Evolutionary conservation across 305 asterid genomes (phyloP), one percentile per base, ranked within the genome.

Genomic region (Fraxinus ornus): DNA sequence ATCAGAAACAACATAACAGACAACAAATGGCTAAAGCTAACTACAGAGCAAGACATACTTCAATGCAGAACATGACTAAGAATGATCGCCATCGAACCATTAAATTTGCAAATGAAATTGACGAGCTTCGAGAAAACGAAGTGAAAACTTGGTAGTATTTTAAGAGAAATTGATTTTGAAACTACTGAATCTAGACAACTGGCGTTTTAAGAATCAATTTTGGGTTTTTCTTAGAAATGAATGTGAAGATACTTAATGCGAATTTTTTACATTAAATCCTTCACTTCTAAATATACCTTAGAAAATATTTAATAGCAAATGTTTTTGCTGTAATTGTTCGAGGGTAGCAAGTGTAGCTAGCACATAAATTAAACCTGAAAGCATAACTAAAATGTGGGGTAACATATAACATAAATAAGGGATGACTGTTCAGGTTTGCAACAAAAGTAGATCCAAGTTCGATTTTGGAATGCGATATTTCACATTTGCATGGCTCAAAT

Each of bases 11-110:
- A 37, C 66, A 49, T 41, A 72, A 52, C 36, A 55, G 66, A 33
- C 64, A 72, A 80, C 7, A 17, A 12, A 76, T 66, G 75, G 52
- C 79, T 13, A 82, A 47, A 13, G 82, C 74, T 55, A 32, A 78
- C 57, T 72, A 82, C 55, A 12, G 30, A 71, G 41, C 1, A 62
- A 39, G 76, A 44, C 78, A 60, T 68, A 74, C 26, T 13, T 30
- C 70, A 81, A 22, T 5, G 75, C 39, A 44, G 28, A 75, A 77
- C 47, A 66, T 12, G 28, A 26, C 35, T 21, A 24, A 26, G 1
- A 66, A 66, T 3, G 74, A 66, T 66, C 15, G 7, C 32, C 72
- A 26, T 8, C 2, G 3, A 66, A 66, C 7, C 74, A 66, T 24
- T 24, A 22, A 60, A 60, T 60, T 21, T 21, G 71, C 71, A 21